Base-by-base conservation (phyloP, 1,284 basidiomycete genomes). In the Omphalotus olearius region DNA sequence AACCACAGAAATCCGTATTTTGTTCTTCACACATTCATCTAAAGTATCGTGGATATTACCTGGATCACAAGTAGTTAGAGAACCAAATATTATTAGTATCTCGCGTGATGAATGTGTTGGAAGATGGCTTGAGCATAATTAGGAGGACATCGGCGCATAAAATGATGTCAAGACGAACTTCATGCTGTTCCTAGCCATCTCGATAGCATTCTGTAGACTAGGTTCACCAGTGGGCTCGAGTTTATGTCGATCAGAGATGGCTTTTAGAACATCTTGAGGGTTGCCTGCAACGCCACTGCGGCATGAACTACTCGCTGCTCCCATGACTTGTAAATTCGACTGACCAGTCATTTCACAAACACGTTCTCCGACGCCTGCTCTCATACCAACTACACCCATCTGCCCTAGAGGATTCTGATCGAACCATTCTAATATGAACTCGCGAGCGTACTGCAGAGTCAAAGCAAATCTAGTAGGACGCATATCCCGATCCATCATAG, bases 361-460 rank as follows among this genome's bases (percentile, higher is more conserved):
- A 2, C 91, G 80, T 65, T 97, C 93, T 0, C 92, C 92, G 28
- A 95, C 67, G 0, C 94, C 91, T 46, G 89, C 84, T 17, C 94
- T 78, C 82, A 98, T 92, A 6, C 89, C 88, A n/a, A 96, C 90
- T 25, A 96, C 71, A 3, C 91, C 93, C 56, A 97, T 88, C 68
- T 99, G 96, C n/a, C 96, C 94, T 16, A 99, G 79, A 0, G 96
- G 96, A 63, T 99, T 99, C 71, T 99, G 97, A 69, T 99, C 97
- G 69, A 98, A 99, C 92, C 96, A 99, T 66, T 99, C 96, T 6
- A 81, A 75, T 18, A 98, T 80, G 60, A 99, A 99, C 57, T 93
- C 88, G 51, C 91, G 80, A 14, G 93, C 80, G 64, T 95, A 96
- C 62, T 93, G 87, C 37, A 99, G 70, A 57, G 87, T 88, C 39